A percentile compares a stretch with the other conserved stretches of the same genome.
Conservation (phyloP, 2,329 filamentous ascomycete species). For the Cucurbitaria berberidis region DNA sequence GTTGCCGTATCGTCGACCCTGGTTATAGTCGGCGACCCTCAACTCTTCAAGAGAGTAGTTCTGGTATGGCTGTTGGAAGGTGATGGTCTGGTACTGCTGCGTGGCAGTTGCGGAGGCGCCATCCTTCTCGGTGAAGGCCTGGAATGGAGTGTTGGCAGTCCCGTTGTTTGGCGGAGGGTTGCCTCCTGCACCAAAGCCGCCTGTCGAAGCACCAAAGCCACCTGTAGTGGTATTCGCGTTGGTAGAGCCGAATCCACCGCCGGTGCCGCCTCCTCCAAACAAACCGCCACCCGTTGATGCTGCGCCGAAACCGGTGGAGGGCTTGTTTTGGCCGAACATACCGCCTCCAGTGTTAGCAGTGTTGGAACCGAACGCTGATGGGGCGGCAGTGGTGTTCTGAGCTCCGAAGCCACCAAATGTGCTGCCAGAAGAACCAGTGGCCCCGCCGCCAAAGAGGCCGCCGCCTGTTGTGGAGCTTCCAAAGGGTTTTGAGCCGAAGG, state of each 20-base stretch:
- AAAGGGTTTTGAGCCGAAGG: constrained; percentile 42
- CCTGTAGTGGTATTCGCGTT: constrained; percentile 22
- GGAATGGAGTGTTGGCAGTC: constrained; percentile 70
- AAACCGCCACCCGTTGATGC: constrained; percentile 33
- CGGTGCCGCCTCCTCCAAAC: constrained; percentile 38
- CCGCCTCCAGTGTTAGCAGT: constrained; percentile 37
- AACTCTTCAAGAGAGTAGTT: constrained; percentile 83
- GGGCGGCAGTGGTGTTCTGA: constrained; percentile 23
- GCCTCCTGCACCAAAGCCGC: constrained; percentile 39
- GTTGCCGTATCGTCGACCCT: constrained; percentile 84
- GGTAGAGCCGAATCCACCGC: constrained; percentile 35
- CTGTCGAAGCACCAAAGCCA: constrained; percentile 33
- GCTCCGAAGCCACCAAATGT: constrained; percentile 23
- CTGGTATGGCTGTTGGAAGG: constrained; percentile 79
- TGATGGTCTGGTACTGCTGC: constrained; percentile 77
- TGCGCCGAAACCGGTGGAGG: constrained; percentile 34
- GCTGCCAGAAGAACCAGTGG: constrained; percentile 6
- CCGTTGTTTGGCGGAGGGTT: constrained; percentile 57
- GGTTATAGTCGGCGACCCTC: constrained; percentile 80
- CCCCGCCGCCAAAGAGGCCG: constrained; percentile 42
- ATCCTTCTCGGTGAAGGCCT: constrained; percentile 76
- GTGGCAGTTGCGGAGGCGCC: constrained; percentile 56
- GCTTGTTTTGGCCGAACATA: constrained; percentile 42
- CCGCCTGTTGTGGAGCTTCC: constrained; percentile 42
- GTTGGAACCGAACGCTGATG: constrained; percentile 34